Conservation (phyloP, 1,139 yeast species). For the Yamadazyma siamensis region DNA sequence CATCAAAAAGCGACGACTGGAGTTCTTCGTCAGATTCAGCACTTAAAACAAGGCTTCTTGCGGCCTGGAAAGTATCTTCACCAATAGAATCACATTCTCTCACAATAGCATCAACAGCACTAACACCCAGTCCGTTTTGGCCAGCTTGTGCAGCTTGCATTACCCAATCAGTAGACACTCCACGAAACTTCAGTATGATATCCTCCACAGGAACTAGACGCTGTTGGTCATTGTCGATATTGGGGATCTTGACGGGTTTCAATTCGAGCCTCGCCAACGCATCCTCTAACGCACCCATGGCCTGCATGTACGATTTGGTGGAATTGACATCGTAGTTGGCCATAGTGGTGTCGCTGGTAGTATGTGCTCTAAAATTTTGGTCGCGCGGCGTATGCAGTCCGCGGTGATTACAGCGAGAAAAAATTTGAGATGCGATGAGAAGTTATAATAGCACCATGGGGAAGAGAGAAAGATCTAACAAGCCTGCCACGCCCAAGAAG, state of each 20-base stretch:
- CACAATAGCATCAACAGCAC: constrained; percentile 18
- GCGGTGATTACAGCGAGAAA: not conserved
- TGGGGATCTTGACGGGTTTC: constrained; percentile 22
- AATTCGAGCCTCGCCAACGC: constrained; percentile 32
- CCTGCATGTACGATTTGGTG: constrained; percentile 73
- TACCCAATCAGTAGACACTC: constrained; percentile 31
- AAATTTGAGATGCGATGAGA: constrained; percentile 24
- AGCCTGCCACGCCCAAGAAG: constrained; percentile 2
- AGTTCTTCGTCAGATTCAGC: constrained; percentile 55
- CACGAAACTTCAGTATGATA: constrained; percentile 26
- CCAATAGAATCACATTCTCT: constrained; percentile 29
- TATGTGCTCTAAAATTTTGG: not conserved
- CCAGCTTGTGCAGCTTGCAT: constrained; percentile 15
- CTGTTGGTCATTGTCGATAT: constrained; percentile 30
- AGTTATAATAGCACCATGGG: constrained; percentile 10
- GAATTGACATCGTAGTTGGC: constrained; percentile 48
- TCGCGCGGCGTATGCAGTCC: constrained; percentile 3
- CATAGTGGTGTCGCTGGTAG: no score
- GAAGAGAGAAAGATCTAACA: constrained; percentile 9
- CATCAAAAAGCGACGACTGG: constrained; percentile 68
- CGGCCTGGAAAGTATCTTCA: constrained; percentile 21
- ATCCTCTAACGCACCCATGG: constrained; percentile 65
- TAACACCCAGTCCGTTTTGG: constrained; percentile 8
- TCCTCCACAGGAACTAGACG: constrained; percentile 26
- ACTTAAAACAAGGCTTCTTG: constrained; percentile 23